phyloP scores from a whole-genome alignment of 2,329 filamentous ascomycete species.

The Colletotrichum cereale region DNA sequence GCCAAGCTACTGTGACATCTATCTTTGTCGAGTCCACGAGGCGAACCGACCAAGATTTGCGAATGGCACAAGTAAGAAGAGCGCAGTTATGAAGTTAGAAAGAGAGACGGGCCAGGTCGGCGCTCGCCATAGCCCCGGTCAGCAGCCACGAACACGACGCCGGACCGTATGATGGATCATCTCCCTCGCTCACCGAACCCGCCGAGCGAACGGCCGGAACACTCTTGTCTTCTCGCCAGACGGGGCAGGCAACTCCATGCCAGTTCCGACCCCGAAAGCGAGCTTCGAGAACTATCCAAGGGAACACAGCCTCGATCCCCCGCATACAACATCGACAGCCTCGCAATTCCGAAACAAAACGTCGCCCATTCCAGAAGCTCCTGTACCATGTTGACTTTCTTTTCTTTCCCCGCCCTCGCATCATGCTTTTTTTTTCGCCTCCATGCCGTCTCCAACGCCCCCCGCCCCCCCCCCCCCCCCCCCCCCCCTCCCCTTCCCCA shows the following conservation, averaged over 20 bases:
- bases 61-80: background rate
- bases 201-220: conserved; percentile 3
- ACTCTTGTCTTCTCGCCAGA: background rate
- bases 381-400: background rate
- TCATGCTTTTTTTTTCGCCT: background rate
- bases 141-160: conserved; percentile 2
- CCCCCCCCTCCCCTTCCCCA: background rate
- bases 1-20: background rate
- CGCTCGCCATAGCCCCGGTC: background rate
- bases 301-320: background rate
- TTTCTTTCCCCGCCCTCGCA: background rate
- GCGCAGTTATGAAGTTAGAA: no score
- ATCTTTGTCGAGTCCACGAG: background rate
- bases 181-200: conserved; percentile 1
- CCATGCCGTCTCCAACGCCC: background rate
- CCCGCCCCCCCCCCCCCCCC: no score
- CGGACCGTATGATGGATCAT: background rate
- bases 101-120: background rate
- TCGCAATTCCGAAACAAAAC: conserved; percentile 5
- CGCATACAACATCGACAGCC: background rate
- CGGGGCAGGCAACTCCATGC: background rate
- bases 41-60: background rate
- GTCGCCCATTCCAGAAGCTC: conserved; percentile 7
- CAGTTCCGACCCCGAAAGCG: background rate
- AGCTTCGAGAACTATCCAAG: background rate